Evolutionary conservation across 2,329 filamentous ascomycete species (phyloP).

Genomic region (Fragosphaeria purpurea): DNA sequence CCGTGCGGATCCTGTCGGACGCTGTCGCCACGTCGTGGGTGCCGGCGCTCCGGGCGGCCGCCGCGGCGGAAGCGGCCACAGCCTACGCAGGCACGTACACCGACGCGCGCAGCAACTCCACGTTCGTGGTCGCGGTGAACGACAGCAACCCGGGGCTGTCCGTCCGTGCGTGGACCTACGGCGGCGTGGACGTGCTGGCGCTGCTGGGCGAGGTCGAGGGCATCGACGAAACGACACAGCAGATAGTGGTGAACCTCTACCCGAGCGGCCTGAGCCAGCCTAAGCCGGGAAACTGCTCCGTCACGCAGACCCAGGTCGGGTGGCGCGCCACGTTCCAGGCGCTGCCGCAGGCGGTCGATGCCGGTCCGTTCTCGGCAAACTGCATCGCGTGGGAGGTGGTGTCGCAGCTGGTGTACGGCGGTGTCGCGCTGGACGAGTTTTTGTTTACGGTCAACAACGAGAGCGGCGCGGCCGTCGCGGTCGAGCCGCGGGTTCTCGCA

Average conservation of each 20-base stretch:
- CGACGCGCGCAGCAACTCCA: not conserved
- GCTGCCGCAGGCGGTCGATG: not conserved
- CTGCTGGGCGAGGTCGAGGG: not conserved
- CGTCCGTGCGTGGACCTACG: not conserved
- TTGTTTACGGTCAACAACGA: not conserved
- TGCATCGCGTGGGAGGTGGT: conserved; percentile 2
- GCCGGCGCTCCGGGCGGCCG: not conserved
- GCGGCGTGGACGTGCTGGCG: not conserved
- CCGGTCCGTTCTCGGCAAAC: not conserved
- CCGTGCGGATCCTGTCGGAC: conserved; percentile 1
- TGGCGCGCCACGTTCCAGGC: conserved; percentile 4
- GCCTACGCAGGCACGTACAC: conserved; percentile 2
- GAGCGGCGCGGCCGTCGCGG: not conserved
- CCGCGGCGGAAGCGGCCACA: not conserved
- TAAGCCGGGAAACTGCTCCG: not conserved
- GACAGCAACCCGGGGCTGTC: not conserved
- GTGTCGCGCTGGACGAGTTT: conserved; percentile 5
- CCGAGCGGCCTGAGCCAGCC: not conserved
- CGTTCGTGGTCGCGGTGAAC: not conserved
- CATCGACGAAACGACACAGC: not conserved
- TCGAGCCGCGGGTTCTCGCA: not conserved
- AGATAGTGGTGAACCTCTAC: conserved; percentile 1
- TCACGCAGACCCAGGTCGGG: not conserved
- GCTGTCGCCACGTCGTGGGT: conserved; percentile 1
- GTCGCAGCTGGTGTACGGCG: not conserved